Percentiles rank a stretch among this genome's conserved stretches.
phyloP scores from a whole-genome alignment of 208 protist species.

The Leishmania braziliensis region DNA sequence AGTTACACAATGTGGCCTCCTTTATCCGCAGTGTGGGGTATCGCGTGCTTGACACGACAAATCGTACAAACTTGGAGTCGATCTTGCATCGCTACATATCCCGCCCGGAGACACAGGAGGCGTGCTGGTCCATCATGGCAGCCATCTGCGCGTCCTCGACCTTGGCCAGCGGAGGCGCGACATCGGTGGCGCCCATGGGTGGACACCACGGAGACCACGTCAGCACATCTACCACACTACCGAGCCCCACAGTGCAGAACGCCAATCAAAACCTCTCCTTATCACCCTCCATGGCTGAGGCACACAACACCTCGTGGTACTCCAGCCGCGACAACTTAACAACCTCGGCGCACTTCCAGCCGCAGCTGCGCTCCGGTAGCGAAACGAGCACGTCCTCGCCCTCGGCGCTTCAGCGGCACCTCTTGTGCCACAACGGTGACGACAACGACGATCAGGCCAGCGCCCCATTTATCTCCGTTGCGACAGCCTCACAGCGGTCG shows the following conservation, averaged over 20 bases:
- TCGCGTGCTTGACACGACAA: conserved; percentile 79
- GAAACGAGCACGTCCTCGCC: background rate
- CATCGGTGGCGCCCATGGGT: background rate
- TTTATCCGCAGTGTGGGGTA: conserved; percentile 87
- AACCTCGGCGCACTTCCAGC: background rate
- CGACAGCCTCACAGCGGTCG: conserved; percentile 10
- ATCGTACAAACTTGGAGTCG: conserved; percentile 84
- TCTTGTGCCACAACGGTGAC: background rate
- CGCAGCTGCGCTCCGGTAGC: background rate
- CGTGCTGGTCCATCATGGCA: conserved; percentile 86
- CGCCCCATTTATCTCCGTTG: background rate
- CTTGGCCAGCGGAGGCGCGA: background rate
- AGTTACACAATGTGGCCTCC: conserved; percentile 81
- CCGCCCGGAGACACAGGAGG: conserved; percentile 83
- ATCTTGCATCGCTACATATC: conserved; percentile 88
- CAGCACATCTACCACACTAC: background rate
- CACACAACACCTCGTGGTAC: background rate
- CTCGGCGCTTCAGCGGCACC: background rate
- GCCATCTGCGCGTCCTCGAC: conserved; percentile 66
- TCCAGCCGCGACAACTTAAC: conserved; percentile 9
- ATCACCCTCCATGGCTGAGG: background rate
- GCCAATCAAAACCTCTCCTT: background rate
- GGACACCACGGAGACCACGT: background rate
- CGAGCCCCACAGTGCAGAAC: conserved; percentile 2
- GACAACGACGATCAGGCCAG: background rate